Percentiles rank a stretch among this genome's conserved stretches.
Evolutionary conservation across 768 basidiomycete species (phyloP).

Genomic region (Boletus sp.): DNA sequence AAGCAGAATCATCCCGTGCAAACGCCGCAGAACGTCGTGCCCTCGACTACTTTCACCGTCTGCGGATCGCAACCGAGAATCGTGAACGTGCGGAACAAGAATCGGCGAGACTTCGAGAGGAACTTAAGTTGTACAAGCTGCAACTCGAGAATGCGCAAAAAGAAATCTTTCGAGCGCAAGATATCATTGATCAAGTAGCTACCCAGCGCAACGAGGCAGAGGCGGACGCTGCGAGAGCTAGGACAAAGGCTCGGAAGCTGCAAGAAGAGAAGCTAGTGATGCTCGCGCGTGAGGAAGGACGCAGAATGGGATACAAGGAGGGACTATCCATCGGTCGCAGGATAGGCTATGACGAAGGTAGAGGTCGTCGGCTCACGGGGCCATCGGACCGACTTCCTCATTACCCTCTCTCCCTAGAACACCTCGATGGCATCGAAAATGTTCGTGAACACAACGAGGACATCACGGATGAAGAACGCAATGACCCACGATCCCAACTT

Average conservation of each 20-base stretch:
- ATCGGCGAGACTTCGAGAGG: slow-evolving; percentile 36
- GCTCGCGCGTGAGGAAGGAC: slow-evolving; percentile 44
- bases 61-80: slow-evolving; percentile 41
- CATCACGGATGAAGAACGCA: slow-evolving; percentile 21
- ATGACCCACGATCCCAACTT: slow-evolving; percentile 13
- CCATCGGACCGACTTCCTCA: slow-evolving; percentile 14
- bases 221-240: slow-evolving; percentile 42
- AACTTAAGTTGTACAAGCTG: slow-evolving; percentile 45
- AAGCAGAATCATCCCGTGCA: slow-evolving; percentile 42
- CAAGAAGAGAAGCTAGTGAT: slow-evolving; percentile 42
- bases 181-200: slow-evolving; percentile 42
- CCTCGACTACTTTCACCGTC: slow-evolving; percentile 43
- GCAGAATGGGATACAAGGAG: slow-evolving; percentile 40
- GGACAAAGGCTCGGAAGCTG: slow-evolving; percentile 43
- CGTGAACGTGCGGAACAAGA: slow-evolving; percentile 41
- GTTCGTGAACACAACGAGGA: slow-evolving; percentile 11
- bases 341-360: slow-evolving; percentile 32
- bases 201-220: slow-evolving; percentile 45
- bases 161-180: slow-evolving; percentile 43
- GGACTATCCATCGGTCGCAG: slow-evolving; percentile 37
- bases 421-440: slow-evolving; percentile 13
- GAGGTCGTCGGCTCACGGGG: slow-evolving; percentile 6
- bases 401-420: slow-evolving; percentile 11
- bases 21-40: slow-evolving; percentile 45
- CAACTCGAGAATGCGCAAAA: slow-evolving; percentile 45